Evolutionary conservation across 352 stramenopile genomes (phyloP).

Genomic region (Globisporangium cederbergense): DNA sequence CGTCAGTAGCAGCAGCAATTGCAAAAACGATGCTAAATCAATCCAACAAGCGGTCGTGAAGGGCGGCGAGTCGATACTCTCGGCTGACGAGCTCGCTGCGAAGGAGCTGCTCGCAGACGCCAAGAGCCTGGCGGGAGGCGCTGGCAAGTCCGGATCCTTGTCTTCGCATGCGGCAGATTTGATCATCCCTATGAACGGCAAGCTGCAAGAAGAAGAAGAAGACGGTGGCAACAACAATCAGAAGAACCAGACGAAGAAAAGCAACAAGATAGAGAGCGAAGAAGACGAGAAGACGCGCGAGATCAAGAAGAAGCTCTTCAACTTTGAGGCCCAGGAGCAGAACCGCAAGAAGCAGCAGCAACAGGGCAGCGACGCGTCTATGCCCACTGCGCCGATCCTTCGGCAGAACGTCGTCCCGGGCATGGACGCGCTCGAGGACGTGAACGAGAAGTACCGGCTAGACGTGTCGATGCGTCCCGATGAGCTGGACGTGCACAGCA

Average conservation of each 20-base stretch:
- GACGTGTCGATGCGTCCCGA: slow-evolving; percentile 80
- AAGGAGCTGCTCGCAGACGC: slow-evolving; percentile 38
- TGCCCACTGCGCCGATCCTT: slow-evolving; percentile 47
- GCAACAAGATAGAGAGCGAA: background rate
- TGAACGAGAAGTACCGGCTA: slow-evolving; percentile 82
- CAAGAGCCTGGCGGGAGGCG: slow-evolving; percentile 14
- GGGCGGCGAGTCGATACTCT: slow-evolving; percentile 11
- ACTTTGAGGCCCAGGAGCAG: slow-evolving; percentile 24
- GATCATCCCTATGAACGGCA: slow-evolving; percentile 48
- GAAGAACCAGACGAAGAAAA: background rate
- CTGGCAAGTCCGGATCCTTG: background rate
- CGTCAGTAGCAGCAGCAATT: no score
- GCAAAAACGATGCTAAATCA: background rate
- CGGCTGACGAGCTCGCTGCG: slow-evolving; percentile 37
- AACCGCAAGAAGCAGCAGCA: slow-evolving; percentile 18
- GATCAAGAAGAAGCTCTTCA: slow-evolving; percentile 42
- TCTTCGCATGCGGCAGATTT: slow-evolving; percentile 22
- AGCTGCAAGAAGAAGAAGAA: background rate
- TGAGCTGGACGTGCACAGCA: slow-evolving; percentile 76
- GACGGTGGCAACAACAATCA: background rate
- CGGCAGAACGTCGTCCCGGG: slow-evolving; percentile 71
- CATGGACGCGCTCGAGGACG: slow-evolving; percentile 57
- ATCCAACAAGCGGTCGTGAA: background rate
- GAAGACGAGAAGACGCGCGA: slow-evolving; percentile 14
- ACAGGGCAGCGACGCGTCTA: background rate